phyloP scores from a whole-genome alignment of 2,329 filamentous ascomycete species.

The Seiridium unicorne region DNA sequence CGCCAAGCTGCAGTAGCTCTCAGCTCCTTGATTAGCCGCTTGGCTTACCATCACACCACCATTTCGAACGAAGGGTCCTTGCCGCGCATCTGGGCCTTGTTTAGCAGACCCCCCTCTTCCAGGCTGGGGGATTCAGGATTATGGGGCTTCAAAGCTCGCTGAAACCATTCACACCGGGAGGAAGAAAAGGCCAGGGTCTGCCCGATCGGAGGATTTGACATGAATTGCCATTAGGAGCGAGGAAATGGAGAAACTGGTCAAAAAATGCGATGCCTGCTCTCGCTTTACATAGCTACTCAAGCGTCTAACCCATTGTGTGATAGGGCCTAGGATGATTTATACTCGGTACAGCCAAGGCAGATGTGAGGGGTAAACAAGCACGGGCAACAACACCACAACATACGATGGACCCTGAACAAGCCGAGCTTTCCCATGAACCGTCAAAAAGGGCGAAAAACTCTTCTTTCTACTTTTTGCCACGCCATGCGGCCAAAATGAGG shows the following conservation, averaged over 20 bases:
- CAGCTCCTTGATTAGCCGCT: neutral
- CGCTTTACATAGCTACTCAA: no score
- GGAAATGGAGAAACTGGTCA: no score
- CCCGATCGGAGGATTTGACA: no score
- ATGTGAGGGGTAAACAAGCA: no score
- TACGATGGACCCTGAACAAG: neutral
- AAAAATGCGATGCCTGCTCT: no score
- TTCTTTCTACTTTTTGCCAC: neutral
- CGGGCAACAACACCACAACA: no score
- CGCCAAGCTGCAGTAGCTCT: neutral
- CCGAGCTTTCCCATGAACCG: neutral
- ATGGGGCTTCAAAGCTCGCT: neutral
- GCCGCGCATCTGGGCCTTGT: neutral
- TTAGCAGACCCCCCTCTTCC: neutral
- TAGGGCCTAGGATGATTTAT: no score
- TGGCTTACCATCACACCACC: neutral
- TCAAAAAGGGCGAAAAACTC: neutral
- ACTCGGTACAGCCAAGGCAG: no score
- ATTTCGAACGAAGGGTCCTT: neutral
- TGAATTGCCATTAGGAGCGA: no score
- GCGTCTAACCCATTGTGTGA: no score
- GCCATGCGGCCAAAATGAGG: neutral
- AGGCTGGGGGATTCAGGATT: neutral
- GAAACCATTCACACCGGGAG: no score
- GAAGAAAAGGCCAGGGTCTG: no score